These are phyloP conservation scores for Waltiozyma solani DNA, from an alignment of 1,139 yeast genomes.

Conservation along the genomic window DNA sequence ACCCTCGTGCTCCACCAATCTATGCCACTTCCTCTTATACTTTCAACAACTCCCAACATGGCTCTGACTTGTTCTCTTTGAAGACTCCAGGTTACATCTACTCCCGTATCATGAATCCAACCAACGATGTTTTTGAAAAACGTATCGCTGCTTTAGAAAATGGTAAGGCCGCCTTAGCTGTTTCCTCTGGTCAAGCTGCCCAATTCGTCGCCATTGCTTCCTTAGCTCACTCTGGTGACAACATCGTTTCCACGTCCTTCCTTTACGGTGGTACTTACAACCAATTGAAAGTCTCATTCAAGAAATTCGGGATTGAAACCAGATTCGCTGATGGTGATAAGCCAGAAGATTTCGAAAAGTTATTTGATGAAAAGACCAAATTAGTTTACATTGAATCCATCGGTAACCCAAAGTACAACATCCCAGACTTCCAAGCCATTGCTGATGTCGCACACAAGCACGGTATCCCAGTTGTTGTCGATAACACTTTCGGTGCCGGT, in stretches of 20 bases:
- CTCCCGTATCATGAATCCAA: slow-evolving; percentile 88
- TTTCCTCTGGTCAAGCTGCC: slow-evolving; percentile 92
- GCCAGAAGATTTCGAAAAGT: slow-evolving; percentile 56
- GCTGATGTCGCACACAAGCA: slow-evolving; percentile 73
- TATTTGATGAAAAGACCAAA: slow-evolving; percentile 77
- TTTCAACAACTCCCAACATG: slow-evolving; percentile 81
- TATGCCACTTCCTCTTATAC: slow-evolving; percentile 82
- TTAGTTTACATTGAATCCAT: slow-evolving; percentile 86
- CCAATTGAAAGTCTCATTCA: slow-evolving; percentile 87
- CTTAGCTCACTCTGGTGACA: slow-evolving; percentile 82
- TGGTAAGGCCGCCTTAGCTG: slow-evolving; percentile 88
- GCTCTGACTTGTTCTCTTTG: slow-evolving; percentile 82
- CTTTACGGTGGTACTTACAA: slow-evolving; percentile 95
- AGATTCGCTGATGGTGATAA: slow-evolving; percentile 77
- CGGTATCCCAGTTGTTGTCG: slow-evolving; percentile 89
- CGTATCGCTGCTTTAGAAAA: slow-evolving; percentile 90
- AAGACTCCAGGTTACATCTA: slow-evolving; percentile 79
- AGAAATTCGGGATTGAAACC: slow-evolving; percentile 76
- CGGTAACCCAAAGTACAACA: slow-evolving; percentile 89
- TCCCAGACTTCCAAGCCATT: slow-evolving; percentile 82
- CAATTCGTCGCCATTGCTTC: slow-evolving; percentile 79
- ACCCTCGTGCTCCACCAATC: slow-evolving; percentile 81
- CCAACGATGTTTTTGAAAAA: slow-evolving; percentile 82
- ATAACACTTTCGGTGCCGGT: slow-evolving; percentile 97
- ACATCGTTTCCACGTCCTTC: slow-evolving; percentile 78